Conservation (phyloP, 2,329 filamentous ascomycete genomes). For the Thielaviopsis ethacetica region DNA sequence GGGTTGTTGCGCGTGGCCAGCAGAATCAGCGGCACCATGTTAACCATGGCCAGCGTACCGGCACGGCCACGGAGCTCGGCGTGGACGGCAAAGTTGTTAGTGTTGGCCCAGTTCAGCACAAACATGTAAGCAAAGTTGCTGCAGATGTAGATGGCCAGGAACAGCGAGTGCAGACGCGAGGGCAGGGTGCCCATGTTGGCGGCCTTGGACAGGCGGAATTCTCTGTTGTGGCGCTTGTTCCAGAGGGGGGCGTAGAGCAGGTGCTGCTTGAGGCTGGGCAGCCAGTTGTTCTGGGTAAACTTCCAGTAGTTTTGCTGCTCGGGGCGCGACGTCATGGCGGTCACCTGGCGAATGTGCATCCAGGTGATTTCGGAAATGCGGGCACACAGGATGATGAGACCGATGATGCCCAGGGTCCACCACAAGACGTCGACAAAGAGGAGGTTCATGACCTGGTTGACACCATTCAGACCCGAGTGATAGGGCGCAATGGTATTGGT, state of each 20-base stretch:
- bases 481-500: constrained; percentile 34
- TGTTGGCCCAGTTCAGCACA: constrained; percentile 39
- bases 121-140: constrained; percentile 50
- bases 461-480: constrained; percentile 39
- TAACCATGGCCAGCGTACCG: constrained; percentile 53
- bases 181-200: constrained; percentile 48
- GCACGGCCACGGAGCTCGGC: constrained; percentile 48
- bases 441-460: constrained; percentile 41
- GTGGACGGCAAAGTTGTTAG: constrained; percentile 46
- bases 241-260: constrained; percentile 44
- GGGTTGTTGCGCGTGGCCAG: constrained; percentile 66
- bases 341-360: constrained; percentile 41
- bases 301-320: constrained; percentile 44
- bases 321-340: constrained; percentile 36
- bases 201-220: constrained; percentile 44
- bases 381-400: constrained; percentile 34
- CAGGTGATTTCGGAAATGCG: constrained; percentile 37
- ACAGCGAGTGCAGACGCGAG: constrained; percentile 43
- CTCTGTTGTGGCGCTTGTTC: constrained; percentile 50
- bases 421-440: constrained; percentile 40
- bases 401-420: constrained; percentile 43
- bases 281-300: constrained; percentile 39
- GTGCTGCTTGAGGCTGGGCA: constrained; percentile 45
- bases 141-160: constrained; percentile 38
- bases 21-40: constrained; percentile 63